These are phyloP conservation scores for Wickerhamiella sorbophila DNA, from an alignment of 805 yeast genomes.

Conservation along the genomic window DNA sequence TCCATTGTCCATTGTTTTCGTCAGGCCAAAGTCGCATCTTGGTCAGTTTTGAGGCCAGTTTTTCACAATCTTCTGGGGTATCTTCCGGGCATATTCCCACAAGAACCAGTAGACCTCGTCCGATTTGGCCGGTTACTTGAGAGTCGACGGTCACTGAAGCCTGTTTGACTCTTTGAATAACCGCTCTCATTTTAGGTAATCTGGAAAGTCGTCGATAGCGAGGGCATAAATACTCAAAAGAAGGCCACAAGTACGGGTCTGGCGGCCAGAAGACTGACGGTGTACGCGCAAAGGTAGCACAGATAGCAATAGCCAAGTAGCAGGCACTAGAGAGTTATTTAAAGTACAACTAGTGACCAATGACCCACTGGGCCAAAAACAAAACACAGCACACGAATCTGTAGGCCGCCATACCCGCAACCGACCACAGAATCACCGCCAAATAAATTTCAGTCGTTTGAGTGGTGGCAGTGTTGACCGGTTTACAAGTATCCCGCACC, in stretches of 20 bases:
- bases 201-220: no score
- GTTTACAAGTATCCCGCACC: conserved; percentile 14
- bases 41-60: conserved; percentile 51
- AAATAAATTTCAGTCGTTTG: conserved; percentile 37
- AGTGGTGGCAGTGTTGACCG: conserved; percentile 23
- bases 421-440: conserved; percentile 81
- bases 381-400: conserved; percentile 61
- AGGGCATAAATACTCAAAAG: neutral
- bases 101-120: conserved; percentile 59
- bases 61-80: conserved; percentile 55
- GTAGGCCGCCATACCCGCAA: conserved; percentile 76
- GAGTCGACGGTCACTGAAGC: conserved; percentile 83
- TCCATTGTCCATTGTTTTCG: conserved; percentile 66
- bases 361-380: conserved; percentile 33
- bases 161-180: conserved; percentile 73
- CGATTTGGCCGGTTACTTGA: conserved; percentile 53
- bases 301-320: no score
- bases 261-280: no score
- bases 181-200: conserved; percentile 53
- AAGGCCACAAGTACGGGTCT: no score
- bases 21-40: conserved; percentile 64
- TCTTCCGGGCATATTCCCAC: conserved; percentile 78
- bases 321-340: no score
- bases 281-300: no score
- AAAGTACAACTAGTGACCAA: conserved; percentile 13